Conservation (phyloP, 179 eudicot species). For the Beta lomatogona region DNA sequence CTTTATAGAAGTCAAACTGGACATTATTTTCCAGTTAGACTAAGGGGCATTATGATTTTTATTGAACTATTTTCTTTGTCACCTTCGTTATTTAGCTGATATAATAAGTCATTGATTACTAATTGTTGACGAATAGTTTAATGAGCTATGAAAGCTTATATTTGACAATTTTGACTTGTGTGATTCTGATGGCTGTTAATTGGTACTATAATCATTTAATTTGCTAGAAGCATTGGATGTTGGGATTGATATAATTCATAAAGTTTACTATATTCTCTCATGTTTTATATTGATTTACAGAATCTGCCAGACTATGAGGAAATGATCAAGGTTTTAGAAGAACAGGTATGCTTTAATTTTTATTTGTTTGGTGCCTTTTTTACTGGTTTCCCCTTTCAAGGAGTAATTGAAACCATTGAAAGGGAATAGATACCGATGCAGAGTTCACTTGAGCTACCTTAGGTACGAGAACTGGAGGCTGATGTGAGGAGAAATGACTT, state of each 20-base stretch:
- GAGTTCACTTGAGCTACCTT: constrained; percentile 31
- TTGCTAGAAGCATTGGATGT: neutral
- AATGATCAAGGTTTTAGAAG: constrained; percentile 51
- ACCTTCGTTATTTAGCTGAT: neutral
- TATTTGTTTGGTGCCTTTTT: constrained; percentile 8
- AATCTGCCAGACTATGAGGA: constrained; percentile 31
- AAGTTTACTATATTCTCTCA: neutral
- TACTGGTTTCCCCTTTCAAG: constrained; percentile 18
- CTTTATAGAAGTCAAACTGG: neutral
- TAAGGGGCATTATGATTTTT: neutral
- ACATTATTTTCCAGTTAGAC: neutral
- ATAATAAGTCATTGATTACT: neutral
- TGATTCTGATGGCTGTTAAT: neutral
- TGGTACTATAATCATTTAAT: neutral
- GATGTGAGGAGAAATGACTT: constrained; percentile 60
- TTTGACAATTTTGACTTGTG: neutral
- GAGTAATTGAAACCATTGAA: constrained; percentile 12
- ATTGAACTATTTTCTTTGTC: neutral
- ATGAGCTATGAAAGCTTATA: neutral
- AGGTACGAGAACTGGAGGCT: constrained; percentile 70
- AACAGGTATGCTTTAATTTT: constrained; percentile 53
- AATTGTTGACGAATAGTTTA: constrained; percentile 1
- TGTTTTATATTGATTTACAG: constrained; percentile 23
- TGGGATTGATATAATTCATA: neutral
- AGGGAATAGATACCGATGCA: constrained; percentile 17